Conservation (phyloP, 1,284 basidiomycete species). For the Irpex lacteus region DNA sequence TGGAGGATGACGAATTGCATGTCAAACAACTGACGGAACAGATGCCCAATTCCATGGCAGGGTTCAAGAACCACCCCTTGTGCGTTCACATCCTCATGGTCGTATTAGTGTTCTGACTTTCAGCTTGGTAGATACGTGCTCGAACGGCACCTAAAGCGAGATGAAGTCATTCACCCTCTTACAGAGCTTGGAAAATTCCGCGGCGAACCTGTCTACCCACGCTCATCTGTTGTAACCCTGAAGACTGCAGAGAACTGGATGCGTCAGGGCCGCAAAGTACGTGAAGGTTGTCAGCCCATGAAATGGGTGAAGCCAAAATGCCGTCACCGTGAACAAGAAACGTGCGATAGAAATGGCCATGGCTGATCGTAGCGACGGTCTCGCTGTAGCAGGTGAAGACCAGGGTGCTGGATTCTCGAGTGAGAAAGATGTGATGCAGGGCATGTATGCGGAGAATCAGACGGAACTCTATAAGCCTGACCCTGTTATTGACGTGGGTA, state of each 20-base stretch:
- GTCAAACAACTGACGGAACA: constrained; percentile 79
- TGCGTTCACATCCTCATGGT: constrained; percentile 34
- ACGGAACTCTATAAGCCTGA: constrained; percentile 81
- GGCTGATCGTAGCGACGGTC: constrained; percentile 34
- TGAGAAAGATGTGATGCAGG: constrained; percentile 75
- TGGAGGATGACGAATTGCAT: constrained; percentile 93
- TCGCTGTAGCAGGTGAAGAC: constrained; percentile 32
- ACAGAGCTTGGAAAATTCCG: constrained; percentile 89
- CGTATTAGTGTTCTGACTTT: constrained; percentile 6
- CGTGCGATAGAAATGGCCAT: constrained; percentile 80
- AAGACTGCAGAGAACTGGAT: constrained; percentile 96
- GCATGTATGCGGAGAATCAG: constrained; percentile 84
- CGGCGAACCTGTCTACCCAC: constrained; percentile 91
- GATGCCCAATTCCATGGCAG: constrained; percentile 90
- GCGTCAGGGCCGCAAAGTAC: constrained; percentile 78
- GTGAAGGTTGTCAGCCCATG: constrained; percentile 77
- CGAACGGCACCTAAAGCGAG: constrained; percentile 84
- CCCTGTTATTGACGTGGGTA: constrained; percentile 77
- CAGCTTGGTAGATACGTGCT: constrained; percentile 72
- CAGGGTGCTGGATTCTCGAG: constrained; percentile 33
- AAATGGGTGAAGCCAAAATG: constrained; percentile 89
- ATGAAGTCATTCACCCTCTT: constrained; percentile 85
- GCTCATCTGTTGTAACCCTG: constrained; percentile 78
- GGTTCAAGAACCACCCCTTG: constrained; percentile 97
- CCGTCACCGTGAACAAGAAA: constrained; percentile 79